Conservation (phyloP, 2,329 filamentous ascomycete genomes). For the Zalaria sp. region DNA sequence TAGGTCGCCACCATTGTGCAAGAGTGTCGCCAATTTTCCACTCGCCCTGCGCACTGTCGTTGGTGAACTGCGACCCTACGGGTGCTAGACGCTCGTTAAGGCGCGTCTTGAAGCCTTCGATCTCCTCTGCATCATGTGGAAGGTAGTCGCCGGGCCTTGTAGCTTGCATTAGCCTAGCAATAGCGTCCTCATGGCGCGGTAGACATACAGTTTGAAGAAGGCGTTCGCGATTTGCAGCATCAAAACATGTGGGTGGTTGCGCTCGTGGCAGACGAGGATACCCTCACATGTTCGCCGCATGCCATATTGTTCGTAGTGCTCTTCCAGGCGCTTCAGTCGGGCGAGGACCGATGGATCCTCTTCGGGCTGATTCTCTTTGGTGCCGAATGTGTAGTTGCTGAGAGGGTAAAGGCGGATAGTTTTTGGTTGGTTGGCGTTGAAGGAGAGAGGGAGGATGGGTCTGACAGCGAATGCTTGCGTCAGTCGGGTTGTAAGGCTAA, state of each 20-base stretch:
- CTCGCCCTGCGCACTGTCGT: conserved; percentile 45
- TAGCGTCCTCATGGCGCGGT: background rate
- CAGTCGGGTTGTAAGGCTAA: background rate
- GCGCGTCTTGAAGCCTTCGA: conserved; percentile 84
- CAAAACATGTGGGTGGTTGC: conserved; percentile 95
- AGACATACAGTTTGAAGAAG: conserved; percentile 81
- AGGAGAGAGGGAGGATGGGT: conserved; percentile 58
- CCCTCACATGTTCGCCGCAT: conserved; percentile 97
- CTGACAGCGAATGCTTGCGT: conserved; percentile 19
- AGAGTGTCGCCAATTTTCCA: conserved; percentile 93
- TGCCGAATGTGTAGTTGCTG: conserved; percentile 97
- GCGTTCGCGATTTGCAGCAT: conserved; percentile 99
- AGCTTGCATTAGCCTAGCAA: background rate
- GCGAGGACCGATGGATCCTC: conserved; percentile 93
- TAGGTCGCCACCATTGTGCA: conserved; percentile 96
- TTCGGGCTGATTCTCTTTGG: conserved; percentile 95
- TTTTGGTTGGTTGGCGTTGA: conserved; percentile 77
- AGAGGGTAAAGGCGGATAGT: conserved; percentile 88
- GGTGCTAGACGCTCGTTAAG: conserved; percentile 89
- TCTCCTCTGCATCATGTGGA: conserved; percentile 74
- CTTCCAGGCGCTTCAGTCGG: conserved; percentile 83
- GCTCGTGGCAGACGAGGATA: conserved; percentile 93
- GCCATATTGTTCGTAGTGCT: conserved; percentile 81
- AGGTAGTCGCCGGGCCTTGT: conserved; percentile 83
- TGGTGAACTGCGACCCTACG: conserved; percentile 58